Evolutionary conservation across 805 yeast genomes (phyloP), one percentile per base, ranked within the genome.

Genomic region (Ogataea pini): DNA sequence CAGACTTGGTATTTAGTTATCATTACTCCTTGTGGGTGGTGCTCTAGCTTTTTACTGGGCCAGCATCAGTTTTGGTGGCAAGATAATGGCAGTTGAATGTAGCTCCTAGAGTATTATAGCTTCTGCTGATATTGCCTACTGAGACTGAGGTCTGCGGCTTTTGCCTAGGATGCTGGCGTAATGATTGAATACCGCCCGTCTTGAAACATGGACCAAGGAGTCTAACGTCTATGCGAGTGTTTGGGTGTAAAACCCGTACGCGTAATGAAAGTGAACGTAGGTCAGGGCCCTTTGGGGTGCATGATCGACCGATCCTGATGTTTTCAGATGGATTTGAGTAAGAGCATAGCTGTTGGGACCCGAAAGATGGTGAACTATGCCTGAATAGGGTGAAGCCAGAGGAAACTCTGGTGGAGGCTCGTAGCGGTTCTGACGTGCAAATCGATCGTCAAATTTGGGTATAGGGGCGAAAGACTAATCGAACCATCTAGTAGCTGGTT

Each of bases 121-220:
- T 22, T 22, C 25, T 22, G 25, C 8, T 22, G 25, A 22, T 22
- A 22, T 39, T 39, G 43, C 33, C 43, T 39, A 39, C 43, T 39
- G 43, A 22, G 43, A 39, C 43, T 39, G 43, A 39, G 43, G 43
- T 39, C 43, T 39, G 43, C 43, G 43, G 43, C 43, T 39, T 36
- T 39, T 39, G 43, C 43, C 43, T 39, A 39, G 43, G 43, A 39
- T 39, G 43, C 43, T 39, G 43, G 43, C 43, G 43, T 39, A 39
- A 39, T 39, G 43, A 39, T 39, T 22, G 17, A 39, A 39, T 39
- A 39, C 43, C 43, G 43, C 43, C 43, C 43, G 43, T 39, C 43
- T 39, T 39, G 43, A 39, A 39, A 39, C 43, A 39, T 39, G 43
- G 43, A 39, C 43, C 43, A 39, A 39, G 43, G 43, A 39, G 43